Evolutionary conservation across 352 stramenopile species (phyloP).

Genomic region (Elongisporangium prolatum): DNA sequence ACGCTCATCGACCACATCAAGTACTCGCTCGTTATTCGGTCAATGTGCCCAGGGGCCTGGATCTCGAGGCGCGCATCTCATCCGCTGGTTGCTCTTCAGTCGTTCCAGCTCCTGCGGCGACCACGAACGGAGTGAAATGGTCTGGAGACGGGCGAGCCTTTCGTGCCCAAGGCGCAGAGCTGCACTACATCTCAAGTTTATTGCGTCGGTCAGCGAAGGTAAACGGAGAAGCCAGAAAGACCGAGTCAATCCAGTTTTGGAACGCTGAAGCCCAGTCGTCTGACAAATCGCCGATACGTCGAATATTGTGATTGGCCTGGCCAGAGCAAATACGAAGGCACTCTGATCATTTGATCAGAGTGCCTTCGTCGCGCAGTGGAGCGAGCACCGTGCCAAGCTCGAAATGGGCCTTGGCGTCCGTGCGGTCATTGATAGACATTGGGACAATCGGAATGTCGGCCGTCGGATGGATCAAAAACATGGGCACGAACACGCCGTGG

Average conservation of each 20-base stretch:
- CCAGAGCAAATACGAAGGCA: conserved; percentile 72
- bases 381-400: conserved; percentile 48
- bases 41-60: too few relatives aligned
- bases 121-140: conserved; percentile 53
- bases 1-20: too few relatives aligned
- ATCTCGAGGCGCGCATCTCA: too few relatives aligned
- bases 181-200: conserved; percentile 30
- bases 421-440: conserved; percentile 49
- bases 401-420: conserved; percentile 41
- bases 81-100: conserved; percentile 28
- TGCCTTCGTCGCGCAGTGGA: conserved; percentile 52
- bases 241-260: conserved; percentile 29
- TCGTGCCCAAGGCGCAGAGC: conserved; percentile 18
- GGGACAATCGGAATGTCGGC: conserved; percentile 87
- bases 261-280: conserved; percentile 21
- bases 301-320: conserved; percentile 36
- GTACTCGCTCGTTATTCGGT: too few relatives aligned
- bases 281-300: conserved; percentile 2
- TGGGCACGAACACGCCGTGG: conserved; percentile 90
- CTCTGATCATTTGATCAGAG: too few relatives aligned
- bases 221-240: conserved; percentile 22
- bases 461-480: conserved; percentile 85
- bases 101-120: conserved; percentile 41
- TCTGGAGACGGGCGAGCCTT: conserved; percentile 42
- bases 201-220: conserved; percentile 18